Percentiles rank a stretch among this genome's conserved stretches.
Evolutionary conservation across 345 rosid genomes (phyloP).

Genomic region (Lumnitzera racemosa): DNA sequence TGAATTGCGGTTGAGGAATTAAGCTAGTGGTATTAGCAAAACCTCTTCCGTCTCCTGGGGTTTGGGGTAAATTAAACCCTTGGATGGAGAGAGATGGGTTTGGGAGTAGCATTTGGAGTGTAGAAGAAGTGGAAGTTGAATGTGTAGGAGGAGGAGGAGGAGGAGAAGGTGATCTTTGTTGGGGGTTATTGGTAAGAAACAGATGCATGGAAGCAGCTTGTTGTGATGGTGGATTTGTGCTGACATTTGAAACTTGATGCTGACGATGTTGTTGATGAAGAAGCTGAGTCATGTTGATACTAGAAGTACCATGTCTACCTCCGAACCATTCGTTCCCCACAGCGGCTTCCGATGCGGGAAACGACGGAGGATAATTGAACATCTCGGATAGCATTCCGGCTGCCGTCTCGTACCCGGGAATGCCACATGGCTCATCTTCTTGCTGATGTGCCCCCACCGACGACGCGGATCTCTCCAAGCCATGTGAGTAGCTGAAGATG

Average conservation of each 20-base stretch:
- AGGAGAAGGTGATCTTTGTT: too few species aligned
- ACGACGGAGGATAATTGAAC: slow-evolving; percentile 61
- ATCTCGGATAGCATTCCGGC: slow-evolving; percentile 85
- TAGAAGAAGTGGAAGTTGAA: slow-evolving; percentile 32
- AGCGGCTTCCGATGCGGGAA: slow-evolving; percentile 15
- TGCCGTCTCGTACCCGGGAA: slow-evolving; percentile 56
- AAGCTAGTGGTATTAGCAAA: slow-evolving; percentile 5
- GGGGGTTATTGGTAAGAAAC: too few species aligned
- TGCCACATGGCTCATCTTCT: slow-evolving; percentile 33
- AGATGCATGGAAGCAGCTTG: neutral
- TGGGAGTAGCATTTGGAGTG: slow-evolving; percentile 76
- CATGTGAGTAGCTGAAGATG: slow-evolving; percentile 71
- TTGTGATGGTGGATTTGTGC: neutral
- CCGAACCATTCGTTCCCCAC: too few species aligned
- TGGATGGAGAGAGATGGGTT: slow-evolving; percentile 23
- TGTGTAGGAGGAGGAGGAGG: slow-evolving; percentile 24
- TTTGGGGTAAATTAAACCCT: slow-evolving; percentile 13
- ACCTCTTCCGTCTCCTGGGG: slow-evolving; percentile 14
- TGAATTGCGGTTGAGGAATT: too few species aligned
- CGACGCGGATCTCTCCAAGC: slow-evolving; percentile 38
- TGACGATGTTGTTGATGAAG: neutral
- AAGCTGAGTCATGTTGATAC: too few species aligned
- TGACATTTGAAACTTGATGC: slow-evolving; percentile 1
- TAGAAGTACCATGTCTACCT: too few species aligned
- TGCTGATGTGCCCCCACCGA: slow-evolving; percentile 10